Evolutionary conservation across 2,329 filamentous ascomycete species (phyloP).

Genomic region (Cladosporium oxysporum): DNA sequence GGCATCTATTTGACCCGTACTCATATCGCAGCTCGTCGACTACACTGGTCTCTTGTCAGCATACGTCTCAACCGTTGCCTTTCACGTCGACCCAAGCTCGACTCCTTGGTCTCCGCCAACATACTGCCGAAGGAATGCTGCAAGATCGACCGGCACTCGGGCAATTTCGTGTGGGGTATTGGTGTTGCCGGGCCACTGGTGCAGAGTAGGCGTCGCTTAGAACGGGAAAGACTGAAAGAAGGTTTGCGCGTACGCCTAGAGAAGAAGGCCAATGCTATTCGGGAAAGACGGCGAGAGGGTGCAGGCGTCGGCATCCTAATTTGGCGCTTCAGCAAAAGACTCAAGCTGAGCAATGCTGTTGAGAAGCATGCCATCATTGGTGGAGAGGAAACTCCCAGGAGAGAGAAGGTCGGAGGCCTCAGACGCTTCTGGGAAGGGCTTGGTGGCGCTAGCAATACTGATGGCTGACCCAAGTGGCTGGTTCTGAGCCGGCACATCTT

Average conservation of each 20-base stretch:
- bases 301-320: conserved; percentile 46
- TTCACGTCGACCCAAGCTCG: conserved; percentile 59
- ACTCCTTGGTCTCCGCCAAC: conserved; percentile 62
- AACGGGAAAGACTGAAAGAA: conserved; percentile 69
- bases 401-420: conserved; percentile 48
- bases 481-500: not conserved
- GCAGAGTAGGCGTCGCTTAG: conserved; percentile 63
- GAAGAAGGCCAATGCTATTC: conserved; percentile 40
- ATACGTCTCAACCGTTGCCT: conserved; percentile 66
- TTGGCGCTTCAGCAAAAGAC: conserved; percentile 43
- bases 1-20: conserved; percentile 69
- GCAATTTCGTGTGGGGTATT: conserved; percentile 38
- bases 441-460: not conserved
- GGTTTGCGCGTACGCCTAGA: conserved; percentile 65
- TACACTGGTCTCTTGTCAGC: conserved; percentile 64
- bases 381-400: conserved; percentile 37
- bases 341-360: conserved; percentile 42
- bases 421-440: conserved; percentile 68
- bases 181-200: conserved; percentile 62
- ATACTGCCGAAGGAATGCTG: conserved; percentile 67
- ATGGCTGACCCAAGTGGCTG: not conserved
- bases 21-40: conserved; percentile 62
- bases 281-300: conserved; percentile 36
- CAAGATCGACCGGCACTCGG: conserved; percentile 35
- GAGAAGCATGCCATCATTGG: conserved; percentile 2